Evolutionary conservation across 1,284 basidiomycete genomes (phyloP).

Genomic region (Agroathelia rolfsii): DNA sequence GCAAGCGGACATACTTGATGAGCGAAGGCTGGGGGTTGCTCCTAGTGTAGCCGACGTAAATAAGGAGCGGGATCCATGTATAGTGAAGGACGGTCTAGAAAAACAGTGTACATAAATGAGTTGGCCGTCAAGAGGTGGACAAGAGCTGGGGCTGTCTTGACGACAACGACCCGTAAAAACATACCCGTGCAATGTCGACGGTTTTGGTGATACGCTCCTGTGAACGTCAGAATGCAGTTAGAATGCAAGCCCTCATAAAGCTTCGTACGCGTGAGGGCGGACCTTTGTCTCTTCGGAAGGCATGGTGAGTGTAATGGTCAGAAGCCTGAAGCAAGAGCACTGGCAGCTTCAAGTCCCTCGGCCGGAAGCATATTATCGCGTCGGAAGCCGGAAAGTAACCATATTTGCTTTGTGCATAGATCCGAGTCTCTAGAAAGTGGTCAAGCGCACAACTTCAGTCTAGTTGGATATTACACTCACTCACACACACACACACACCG

Average conservation of each 20-base stretch:
- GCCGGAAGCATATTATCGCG: too few species aligned
- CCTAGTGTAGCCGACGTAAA: constrained; percentile 84
- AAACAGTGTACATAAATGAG: constrained; percentile 4
- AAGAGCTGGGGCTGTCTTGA: constrained; percentile 2
- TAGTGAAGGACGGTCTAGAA: constrained; percentile 79
- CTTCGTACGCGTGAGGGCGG: constrained; percentile 15
- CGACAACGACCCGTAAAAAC: too few species aligned
- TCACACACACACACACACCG: too few species aligned
- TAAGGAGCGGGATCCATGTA: constrained; percentile 89
- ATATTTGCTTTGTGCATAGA: too few species aligned
- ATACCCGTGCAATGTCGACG: constrained; percentile 70
- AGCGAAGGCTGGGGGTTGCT: constrained; percentile 88
- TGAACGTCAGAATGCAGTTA: constrained; percentile 8
- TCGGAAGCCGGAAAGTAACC: too few species aligned
- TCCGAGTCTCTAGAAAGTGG: too few species aligned
- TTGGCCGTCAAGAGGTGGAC: constrained; percentile 5
- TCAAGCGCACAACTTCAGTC: too few species aligned
- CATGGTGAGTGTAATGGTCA: constrained; percentile 38
- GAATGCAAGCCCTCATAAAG: neutral
- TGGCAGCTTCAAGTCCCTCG: too few species aligned
- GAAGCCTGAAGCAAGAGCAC: constrained; percentile 3
- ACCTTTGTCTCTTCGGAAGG: constrained; percentile 83
- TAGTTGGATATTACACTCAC: too few species aligned
- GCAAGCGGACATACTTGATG: constrained; percentile 68
- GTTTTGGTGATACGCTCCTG: constrained; percentile 75